Evolutionary conservation across 2,329 filamentous ascomycete genomes (phyloP).

Genomic region (Amylocarpus encephaloides): DNA sequence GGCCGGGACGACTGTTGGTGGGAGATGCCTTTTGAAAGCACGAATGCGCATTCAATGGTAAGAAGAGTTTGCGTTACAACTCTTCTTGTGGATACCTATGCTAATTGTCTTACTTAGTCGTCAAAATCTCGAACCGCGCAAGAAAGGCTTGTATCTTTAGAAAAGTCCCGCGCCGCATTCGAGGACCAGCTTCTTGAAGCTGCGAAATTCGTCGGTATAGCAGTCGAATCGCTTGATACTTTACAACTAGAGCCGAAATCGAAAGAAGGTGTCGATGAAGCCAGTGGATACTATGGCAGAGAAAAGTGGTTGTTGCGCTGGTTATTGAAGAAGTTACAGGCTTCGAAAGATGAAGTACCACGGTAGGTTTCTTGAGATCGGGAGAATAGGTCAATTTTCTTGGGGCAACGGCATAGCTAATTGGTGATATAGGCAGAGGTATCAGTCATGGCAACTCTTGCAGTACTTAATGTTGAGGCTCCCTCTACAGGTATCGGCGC

Average conservation of each 20-base stretch:
- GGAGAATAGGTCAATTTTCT: constrained; percentile 55
- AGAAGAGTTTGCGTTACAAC: background rate
- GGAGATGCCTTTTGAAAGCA: background rate
- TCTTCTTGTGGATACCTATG: background rate
- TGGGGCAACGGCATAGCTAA: constrained; percentile 33
- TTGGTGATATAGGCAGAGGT: constrained; percentile 6
- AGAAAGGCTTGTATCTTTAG: constrained; percentile 28
- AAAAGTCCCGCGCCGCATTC: constrained; percentile 31
- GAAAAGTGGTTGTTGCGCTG: constrained; percentile 63
- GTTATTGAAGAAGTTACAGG: constrained; percentile 54
- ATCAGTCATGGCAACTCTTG: background rate
- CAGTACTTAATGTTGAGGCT: constrained; percentile 37
- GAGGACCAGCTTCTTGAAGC: constrained; percentile 32
- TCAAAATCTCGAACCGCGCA: constrained; percentile 29
- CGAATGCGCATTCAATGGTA: constrained; percentile 15
- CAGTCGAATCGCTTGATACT: constrained; percentile 11
- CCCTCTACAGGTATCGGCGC: constrained; percentile 62
- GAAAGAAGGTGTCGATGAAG: background rate
- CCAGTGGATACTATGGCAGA: constrained; percentile 33
- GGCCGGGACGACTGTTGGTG: no score
- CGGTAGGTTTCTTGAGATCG: constrained; percentile 41
- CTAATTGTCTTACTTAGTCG: constrained; percentile 16
- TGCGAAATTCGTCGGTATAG: constrained; percentile 28
- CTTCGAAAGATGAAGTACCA: constrained; percentile 29
- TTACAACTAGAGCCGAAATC: constrained; percentile 5